Conservation (phyloP, 202 grass and related monocot species). For the Saccharum hybrid region DNA sequence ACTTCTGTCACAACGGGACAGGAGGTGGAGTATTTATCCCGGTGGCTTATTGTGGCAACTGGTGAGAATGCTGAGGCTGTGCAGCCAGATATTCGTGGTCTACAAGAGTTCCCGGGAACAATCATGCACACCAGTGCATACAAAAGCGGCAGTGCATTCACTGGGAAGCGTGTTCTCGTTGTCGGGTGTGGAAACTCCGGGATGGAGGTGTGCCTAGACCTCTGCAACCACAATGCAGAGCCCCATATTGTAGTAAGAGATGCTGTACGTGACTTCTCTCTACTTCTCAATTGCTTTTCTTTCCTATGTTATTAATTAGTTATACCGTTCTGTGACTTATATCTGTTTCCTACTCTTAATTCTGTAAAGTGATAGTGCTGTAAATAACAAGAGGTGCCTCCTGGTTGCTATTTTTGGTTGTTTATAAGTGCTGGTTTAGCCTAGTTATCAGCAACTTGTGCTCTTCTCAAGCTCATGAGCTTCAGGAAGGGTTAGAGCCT, state of each 20-base stretch:
- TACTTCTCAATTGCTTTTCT: constrained; percentile 42
- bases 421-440: neutral
- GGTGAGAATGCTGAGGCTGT: constrained; percentile 94
- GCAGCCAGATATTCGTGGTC: constrained; percentile 71
- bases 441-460: constrained; percentile 24
- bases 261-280: constrained; percentile 61
- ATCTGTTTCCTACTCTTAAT: constrained; percentile 30
- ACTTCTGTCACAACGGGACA: constrained; percentile 34
- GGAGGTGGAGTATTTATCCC: constrained; percentile 58
- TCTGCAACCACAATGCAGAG: constrained; percentile 79
- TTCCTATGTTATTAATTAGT: constrained; percentile 43
- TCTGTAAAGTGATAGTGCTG: constrained; percentile 18
- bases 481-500: constrained; percentile 50
- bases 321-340: constrained; percentile 29
- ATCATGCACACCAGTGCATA: constrained; percentile 85
- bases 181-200: constrained; percentile 94
- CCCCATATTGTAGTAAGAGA: constrained; percentile 90
- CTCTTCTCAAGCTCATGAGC: constrained; percentile 43
- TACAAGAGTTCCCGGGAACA: constrained; percentile 59
- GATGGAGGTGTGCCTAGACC: constrained; percentile 98
- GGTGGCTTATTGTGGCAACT: constrained; percentile 87
- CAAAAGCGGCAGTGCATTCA: constrained; percentile 66
- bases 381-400: constrained; percentile 15
- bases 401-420: constrained; percentile 50
- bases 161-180: constrained; percentile 75